Evolutionary conservation across 2,329 filamentous ascomycete species (phyloP), one percentile per base, ranked within the genome.

Genomic region (Cytospora leucostoma): DNA sequence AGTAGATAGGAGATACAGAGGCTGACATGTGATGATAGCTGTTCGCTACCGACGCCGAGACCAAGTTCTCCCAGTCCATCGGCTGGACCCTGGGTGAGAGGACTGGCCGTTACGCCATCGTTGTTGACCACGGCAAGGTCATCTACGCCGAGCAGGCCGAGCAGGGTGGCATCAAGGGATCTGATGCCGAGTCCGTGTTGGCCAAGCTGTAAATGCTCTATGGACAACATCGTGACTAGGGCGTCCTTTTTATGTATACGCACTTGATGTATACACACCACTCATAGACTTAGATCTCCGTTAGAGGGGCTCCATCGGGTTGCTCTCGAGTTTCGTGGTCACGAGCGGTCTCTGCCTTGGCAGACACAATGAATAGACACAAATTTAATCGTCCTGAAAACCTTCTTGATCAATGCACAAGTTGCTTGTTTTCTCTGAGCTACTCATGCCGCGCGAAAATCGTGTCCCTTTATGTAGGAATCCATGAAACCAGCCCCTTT

Each of bases 81-180:
- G 92, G 89, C 75, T 96, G 92, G 92, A 84, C 83, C 67, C 80
- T 85, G 54, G 89, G 88, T 65, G 89, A 91, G 73, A 85, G 92
- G 68, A 93, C 90, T 68, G 87, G 84, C 67, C 85, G 92, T 67
- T 96, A 91, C 80, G 92, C 90, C 71, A 84, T 96, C 75, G 80
- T 93, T 71, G 78, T 96, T 69, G 92, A 93, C 79, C 82, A 96
- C 76, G 92, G 92, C 76, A 94, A 91, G 82, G 84, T 96, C 72
- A 82, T 80, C 72, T 96, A 96, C 76, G 90, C 91, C 65, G 90
- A 89, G 78, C 92, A 96, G 80, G 75, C 78, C 33, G 83, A 73
- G 59, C 77, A 77, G 57, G 76, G 74, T 70, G 79, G 62, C 44
- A 44, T 81, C 61, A 77, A 77, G 64, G 75, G 77, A 66, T 83